phyloP scores from a whole-genome alignment of 371 early-diverging fungal genomes.

The Mucor piriformis region DNA sequence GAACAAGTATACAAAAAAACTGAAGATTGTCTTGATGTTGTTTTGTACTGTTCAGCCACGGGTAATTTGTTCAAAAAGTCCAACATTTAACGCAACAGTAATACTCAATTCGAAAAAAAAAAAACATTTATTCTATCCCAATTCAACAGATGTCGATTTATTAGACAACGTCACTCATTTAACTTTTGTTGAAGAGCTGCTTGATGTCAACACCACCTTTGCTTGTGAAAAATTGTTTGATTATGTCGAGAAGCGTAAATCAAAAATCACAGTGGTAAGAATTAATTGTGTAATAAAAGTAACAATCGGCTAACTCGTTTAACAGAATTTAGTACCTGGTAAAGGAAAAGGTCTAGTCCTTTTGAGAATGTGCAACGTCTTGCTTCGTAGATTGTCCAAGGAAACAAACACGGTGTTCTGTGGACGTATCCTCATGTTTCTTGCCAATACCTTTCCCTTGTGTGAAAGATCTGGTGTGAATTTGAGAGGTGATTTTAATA shows the following conservation, averaged over 20 bases:
- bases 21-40: conserved; percentile 43
- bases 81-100: not conserved
- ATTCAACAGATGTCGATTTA: conserved; percentile 23
- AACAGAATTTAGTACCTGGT: conserved; percentile 68
- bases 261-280: conserved; percentile 60
- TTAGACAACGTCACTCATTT: conserved; percentile 56
- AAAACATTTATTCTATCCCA: not conserved
- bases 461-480: conserved; percentile 86
- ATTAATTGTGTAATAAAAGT: too few species aligned
- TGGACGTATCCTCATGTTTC: conserved; percentile 81
- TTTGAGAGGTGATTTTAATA: conserved; percentile 80
- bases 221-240: conserved; percentile 62
- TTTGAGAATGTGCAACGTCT: conserved; percentile 82
- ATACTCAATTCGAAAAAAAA: not conserved
- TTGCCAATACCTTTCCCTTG: conserved; percentile 79
- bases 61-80: conserved; percentile 21
- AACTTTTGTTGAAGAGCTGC: conserved; percentile 65
- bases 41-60: conserved; percentile 35
- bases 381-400: conserved; percentile 80
- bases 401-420: conserved; percentile 78
- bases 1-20: conserved; percentile 26
- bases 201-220: conserved; percentile 68
- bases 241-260: conserved; percentile 64
- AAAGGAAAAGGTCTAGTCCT: conserved; percentile 83
- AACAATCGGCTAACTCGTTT: too few species aligned